These are phyloP conservation scores for Dactylellina drechsleri DNA, from an alignment of 2,329 filamentous ascomycete species.

Conservation along the genomic window DNA sequence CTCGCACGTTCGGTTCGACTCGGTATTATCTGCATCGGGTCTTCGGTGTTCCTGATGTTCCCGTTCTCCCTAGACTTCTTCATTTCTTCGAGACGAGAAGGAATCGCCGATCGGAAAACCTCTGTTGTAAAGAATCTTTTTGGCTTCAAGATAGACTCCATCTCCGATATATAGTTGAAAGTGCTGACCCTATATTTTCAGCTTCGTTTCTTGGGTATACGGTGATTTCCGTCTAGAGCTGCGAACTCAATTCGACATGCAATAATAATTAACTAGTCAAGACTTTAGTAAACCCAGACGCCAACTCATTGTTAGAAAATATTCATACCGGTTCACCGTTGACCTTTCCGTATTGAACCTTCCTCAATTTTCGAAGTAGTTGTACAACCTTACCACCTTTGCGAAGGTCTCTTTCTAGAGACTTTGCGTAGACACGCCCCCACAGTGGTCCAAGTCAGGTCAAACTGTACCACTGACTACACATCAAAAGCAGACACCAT, in stretches of 20 bases:
- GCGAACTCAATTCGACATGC: background rate
- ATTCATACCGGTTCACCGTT: background rate
- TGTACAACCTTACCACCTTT: slow-evolving; percentile 22
- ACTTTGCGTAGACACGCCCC: slow-evolving; percentile 17
- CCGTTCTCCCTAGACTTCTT: background rate
- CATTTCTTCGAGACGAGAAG: background rate
- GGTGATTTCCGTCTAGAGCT: slow-evolving; percentile 12
- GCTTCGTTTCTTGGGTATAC: slow-evolving; percentile 20
- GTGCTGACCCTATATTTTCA: slow-evolving; percentile 8
- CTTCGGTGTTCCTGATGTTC: background rate
- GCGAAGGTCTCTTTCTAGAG: slow-evolving; percentile 24
- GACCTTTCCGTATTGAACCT: slow-evolving; percentile 26
- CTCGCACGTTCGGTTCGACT: slow-evolving; percentile 29
- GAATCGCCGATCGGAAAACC: slow-evolving; percentile 24
- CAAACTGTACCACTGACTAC: slow-evolving; percentile 31
- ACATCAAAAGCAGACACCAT: slow-evolving; percentile 22
- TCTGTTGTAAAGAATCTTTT: slow-evolving; percentile 20
- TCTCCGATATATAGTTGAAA: slow-evolving; percentile 15
- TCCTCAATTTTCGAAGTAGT: background rate
- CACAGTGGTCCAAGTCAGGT: slow-evolving; percentile 26
- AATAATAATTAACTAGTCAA: no score
- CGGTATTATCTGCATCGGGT: background rate
- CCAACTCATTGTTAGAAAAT: no score
- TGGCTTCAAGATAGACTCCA: slow-evolving; percentile 18
- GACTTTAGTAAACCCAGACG: no score